Evolutionary conservation across 441 rosid genomes (phyloP).

Genomic region (Erodium moschatum): DNA sequence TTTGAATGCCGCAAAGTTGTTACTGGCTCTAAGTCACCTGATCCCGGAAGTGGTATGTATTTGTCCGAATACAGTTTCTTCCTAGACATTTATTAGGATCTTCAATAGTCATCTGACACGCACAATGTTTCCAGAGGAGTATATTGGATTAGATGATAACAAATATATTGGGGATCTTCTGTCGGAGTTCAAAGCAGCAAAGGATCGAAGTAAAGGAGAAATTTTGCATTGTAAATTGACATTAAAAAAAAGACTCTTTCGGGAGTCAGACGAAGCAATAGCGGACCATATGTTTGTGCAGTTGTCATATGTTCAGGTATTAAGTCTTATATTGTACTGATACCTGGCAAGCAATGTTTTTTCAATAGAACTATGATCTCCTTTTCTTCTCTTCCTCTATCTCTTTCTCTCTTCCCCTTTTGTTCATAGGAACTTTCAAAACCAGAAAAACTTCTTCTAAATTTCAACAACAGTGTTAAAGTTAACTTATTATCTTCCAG

Average conservation of each 20-base stretch:
- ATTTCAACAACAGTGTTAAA: too few relatives aligned
- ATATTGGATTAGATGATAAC: conserved; percentile 90
- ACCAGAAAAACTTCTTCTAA: too few relatives aligned
- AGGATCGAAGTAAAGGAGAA: conserved; percentile 92
- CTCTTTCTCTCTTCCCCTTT: too few relatives aligned
- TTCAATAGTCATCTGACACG: conserved; percentile 22
- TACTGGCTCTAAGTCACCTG: conserved; percentile 78
- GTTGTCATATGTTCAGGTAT: conserved; percentile 88
- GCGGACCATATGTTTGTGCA: conserved; percentile 91
- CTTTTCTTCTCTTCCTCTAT: too few relatives aligned
- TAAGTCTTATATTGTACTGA: conserved; percentile 22
- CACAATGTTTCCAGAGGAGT: conserved; percentile 57
- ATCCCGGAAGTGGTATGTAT: conserved; percentile 69
- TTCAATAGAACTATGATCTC: not conserved
- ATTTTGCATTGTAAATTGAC: conserved; percentile 82
- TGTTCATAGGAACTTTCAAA: too few relatives aligned
- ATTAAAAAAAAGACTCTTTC: conserved; percentile 84
- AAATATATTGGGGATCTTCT: conserved; percentile 88
- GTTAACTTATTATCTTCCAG: too few relatives aligned
- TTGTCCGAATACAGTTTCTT: conserved; percentile 13
- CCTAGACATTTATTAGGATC: conserved; percentile 16
- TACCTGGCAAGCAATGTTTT: too few relatives aligned
- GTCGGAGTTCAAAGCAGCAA: conserved; percentile 83
- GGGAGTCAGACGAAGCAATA: conserved; percentile 96
- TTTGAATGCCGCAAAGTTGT: conserved; percentile 95